Conservation (phyloP, 2,329 filamentous ascomycete species). For the Tolypocladium capitatum region DNA sequence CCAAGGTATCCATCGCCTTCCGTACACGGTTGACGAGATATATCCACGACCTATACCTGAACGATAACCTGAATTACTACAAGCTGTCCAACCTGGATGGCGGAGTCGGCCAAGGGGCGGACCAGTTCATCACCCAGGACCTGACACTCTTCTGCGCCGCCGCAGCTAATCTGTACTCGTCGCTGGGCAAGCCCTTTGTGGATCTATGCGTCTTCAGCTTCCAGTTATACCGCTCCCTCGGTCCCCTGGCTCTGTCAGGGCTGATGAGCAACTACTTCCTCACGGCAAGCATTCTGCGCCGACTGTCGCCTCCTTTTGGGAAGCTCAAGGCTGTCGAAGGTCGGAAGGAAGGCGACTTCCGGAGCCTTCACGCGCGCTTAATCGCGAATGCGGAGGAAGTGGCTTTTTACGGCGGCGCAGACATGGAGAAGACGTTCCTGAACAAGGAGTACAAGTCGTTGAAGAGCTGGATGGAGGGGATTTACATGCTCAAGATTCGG, state of each 20-base stretch:
- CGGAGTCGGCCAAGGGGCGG: slow-evolving; percentile 78
- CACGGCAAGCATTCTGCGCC: slow-evolving; percentile 78
- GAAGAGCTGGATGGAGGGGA: slow-evolving; percentile 94
- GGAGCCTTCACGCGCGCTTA: slow-evolving; percentile 76
- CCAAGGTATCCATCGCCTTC: slow-evolving; percentile 97
- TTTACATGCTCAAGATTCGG: slow-evolving; percentile 93
- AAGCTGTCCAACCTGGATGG: slow-evolving; percentile 89
- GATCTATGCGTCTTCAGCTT: slow-evolving; percentile 97
- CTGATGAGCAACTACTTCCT: slow-evolving; percentile 87
- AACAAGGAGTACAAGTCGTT: slow-evolving; percentile 87
- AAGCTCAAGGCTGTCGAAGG: slow-evolving; percentile 95
- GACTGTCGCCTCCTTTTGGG: slow-evolving; percentile 86
- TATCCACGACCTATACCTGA: slow-evolving; percentile 93
- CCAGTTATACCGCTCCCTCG: slow-evolving; percentile 83
- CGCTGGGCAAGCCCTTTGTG: slow-evolving; percentile 93
- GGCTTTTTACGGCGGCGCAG: slow-evolving; percentile 90
- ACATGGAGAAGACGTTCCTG: slow-evolving; percentile 87
- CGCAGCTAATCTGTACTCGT: slow-evolving; percentile 87
- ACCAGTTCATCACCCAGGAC: slow-evolving; percentile 97
- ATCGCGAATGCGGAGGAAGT: slow-evolving; percentile 97
- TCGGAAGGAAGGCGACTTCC: slow-evolving; percentile 87
- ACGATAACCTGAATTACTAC: slow-evolving; percentile 91
- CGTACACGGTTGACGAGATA: slow-evolving; percentile 88
- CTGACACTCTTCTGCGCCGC: slow-evolving; percentile 89
- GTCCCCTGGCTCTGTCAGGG: slow-evolving; percentile 73